Evolutionary conservation across 1,139 yeast genomes (phyloP).

Genomic region (Sugiyamaella paludigena): DNA sequence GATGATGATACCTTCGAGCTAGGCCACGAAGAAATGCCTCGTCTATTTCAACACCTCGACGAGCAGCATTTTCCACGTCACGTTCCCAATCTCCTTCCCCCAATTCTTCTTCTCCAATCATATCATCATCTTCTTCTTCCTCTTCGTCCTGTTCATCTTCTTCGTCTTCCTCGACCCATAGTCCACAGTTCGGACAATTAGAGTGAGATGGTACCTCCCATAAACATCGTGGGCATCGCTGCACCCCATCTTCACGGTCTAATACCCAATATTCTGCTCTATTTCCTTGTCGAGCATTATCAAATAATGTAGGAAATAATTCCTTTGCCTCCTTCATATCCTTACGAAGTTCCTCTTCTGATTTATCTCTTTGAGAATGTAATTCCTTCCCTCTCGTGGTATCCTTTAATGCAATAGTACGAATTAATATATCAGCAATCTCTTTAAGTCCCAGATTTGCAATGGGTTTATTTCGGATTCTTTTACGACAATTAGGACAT

Average conservation of each 20-base stretch:
- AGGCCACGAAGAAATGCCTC: not conserved
- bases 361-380: conserved; percentile 14
- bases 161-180: conserved; percentile 13
- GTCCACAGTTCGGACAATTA: conserved; percentile 28
- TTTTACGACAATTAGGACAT: conserved; percentile 32
- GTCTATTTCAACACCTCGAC: conserved; percentile 2
- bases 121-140: conserved; percentile 11
- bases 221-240: conserved; percentile 29
- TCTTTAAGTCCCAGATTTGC: conserved; percentile 18
- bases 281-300: conserved; percentile 14
- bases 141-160: conserved; percentile 17
- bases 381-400: conserved; percentile 10
- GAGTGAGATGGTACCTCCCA: conserved; percentile 29
- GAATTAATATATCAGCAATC: conserved; percentile 18
- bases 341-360: conserved; percentile 22
- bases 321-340: conserved; percentile 22
- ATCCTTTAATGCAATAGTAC: conserved; percentile 16
- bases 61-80: not conserved
- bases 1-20: conserved; percentile 4
- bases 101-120: conserved; percentile 2
- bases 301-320: conserved; percentile 26
- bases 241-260: conserved; percentile 30
- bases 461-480: conserved; percentile 22
- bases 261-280: conserved; percentile 15
- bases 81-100: not conserved